phyloP scores from a whole-genome alignment of 148 eudicot species.

The Talinum fruticosum region DNA sequence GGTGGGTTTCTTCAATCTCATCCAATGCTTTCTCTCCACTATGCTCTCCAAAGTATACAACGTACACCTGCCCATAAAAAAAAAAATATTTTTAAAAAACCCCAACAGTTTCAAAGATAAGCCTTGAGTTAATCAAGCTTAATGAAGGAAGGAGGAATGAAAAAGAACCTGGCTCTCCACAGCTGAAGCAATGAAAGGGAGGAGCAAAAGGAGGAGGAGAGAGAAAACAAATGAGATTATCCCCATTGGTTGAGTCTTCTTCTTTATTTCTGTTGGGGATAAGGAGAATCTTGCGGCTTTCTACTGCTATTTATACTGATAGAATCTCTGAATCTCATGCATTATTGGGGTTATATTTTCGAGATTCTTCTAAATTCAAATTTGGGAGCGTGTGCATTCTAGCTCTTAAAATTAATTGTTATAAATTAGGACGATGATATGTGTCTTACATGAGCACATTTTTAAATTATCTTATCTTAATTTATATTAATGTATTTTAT shows the following conservation, averaged over 20 bases:
- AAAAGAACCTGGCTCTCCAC: constrained; percentile 27
- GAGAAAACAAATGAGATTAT: constrained; percentile 16
- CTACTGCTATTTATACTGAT: constrained; percentile 25
- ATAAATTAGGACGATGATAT: too few relatives aligned
- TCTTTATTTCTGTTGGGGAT: not conserved
- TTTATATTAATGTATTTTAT: too few relatives aligned
- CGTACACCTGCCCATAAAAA: constrained; percentile 48
- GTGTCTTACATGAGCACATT: too few relatives aligned
- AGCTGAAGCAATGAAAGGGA: constrained; percentile 27
- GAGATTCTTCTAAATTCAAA: not conserved
- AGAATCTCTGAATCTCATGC: constrained; percentile 14
- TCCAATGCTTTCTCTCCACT: constrained; percentile 52
- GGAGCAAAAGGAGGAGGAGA: constrained; percentile 20
- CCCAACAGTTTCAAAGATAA: not conserved
- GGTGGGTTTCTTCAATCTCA: constrained; percentile 69
- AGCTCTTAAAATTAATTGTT: too few relatives aligned
- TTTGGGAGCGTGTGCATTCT: too few relatives aligned
- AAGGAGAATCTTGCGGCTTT: constrained; percentile 3
- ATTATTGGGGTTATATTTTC: constrained; percentile 1
- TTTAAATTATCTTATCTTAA: too few relatives aligned
- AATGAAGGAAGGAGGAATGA: not conserved
- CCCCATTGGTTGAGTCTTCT: constrained; percentile 22
- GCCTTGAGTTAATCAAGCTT: not conserved
- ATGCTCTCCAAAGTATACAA: constrained; percentile 77
- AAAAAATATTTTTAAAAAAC: not conserved